Base-by-base conservation (phyloP, 176 grass and related monocot species). In the Leersia perrieri region DNA sequence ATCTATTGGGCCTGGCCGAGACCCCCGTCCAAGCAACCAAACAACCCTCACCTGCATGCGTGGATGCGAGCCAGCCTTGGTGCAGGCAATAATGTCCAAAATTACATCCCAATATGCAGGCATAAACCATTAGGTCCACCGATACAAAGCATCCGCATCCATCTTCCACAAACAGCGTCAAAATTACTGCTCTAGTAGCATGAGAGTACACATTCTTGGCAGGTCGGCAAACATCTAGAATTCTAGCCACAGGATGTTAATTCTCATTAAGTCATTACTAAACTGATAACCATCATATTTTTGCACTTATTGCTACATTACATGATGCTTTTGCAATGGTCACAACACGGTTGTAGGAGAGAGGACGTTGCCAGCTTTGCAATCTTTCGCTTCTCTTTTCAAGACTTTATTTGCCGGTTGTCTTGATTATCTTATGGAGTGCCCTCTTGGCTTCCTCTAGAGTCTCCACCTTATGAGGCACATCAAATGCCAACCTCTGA, bases 381-480 rank as follows among this genome's bases (percentile, higher is more conserved):
- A 70, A 34, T 51, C 40, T 70, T 71, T 60, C 53, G 11, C 53
- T 9, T 57, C 25, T 9, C n/a, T 58, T n/a, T 58, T 25, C 22
- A 23, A 58, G n/a, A 26, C 23, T 72, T 80, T 72, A 89, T 72
- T 86, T 77, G 83, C 60, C 82, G 78, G 33, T 44, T 72, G 88
- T 91, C 40, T 91, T 93, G 75, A 98, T 92, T 86, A 93, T 72
- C 83, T 95, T 93, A 25, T 87, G 81, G 16, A 98, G 92, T 60
- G 96, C 92, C 33, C 68, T 91, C 84, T 98, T 98, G 77, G 96
- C 96, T 86, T 98, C 96, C 83, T 98, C 96, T 28, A 98, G 86
- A 69, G 96, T 95, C 64, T 95, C 90, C 34, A 98, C 92, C 44
- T 87, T 86, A 34, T 98, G 68, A 30, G 89, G 86, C 10, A 93